Evolutionary conservation across 108 stramenopile genomes (phyloP), one percentile per base, ranked within the genome.

Genomic region (Cylindrotheca closterium): DNA sequence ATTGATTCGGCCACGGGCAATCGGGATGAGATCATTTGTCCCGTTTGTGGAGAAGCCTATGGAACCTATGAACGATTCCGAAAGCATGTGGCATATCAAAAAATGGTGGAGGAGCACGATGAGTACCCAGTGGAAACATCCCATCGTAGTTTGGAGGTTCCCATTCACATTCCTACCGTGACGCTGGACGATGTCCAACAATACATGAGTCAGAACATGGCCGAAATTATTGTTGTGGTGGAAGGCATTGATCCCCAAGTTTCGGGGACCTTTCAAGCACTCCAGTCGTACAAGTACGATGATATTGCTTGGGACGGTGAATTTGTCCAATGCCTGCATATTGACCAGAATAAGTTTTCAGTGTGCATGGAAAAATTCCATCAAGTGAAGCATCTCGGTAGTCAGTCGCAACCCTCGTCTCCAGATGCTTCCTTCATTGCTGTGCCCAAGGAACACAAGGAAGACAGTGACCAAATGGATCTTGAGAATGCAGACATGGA

Each of bases 261-360:
- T 22, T 78, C 74, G 0, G 87, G 83, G 34, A 83, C 83, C n/a
- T 88, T 92, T 55, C 84, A 89, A 60, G 86, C 90, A 17, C 37
- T 89, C 27, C 90, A 95, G 55, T 78, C 76, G 1, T 91, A 95
- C 72, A 84, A 77, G 42, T 55, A 70, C 23, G 87, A 88, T 23
- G 89, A 95, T 61, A 87, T 95, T 61, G 82, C 72, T 31, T 95
- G 81, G 68, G 83, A 78, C 27, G 79, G 66, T 15, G 58, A 72
- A 19, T 92, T 92, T 61, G 76, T 74, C 28, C 78, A 71, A 1
- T 82, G 83, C 58, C 51, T 89, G 47, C 31, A 25, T 4, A 24
- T 68, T 19, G 30, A 56, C 10, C 19, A 51, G 2, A 33, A 61
- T 5, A 24, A 47, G 32, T 66, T 77, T 34, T 54, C 50, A 58